Conservation (phyloP, 192 early-diverging fungal species). For the Umbelopsis sp. region DNA sequence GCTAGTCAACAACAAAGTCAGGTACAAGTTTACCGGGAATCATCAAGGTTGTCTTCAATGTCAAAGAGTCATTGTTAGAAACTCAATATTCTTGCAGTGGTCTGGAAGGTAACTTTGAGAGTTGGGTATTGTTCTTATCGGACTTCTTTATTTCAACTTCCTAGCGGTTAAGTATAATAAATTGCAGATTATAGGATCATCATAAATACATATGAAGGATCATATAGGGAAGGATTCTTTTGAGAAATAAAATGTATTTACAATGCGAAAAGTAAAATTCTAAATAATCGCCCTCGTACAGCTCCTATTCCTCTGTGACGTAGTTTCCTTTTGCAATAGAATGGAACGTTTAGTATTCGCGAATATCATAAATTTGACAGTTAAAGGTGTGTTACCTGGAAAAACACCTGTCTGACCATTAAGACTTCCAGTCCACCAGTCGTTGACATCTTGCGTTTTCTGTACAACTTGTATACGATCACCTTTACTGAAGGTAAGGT, state of each 20-base stretch:
- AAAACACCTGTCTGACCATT: constrained; percentile 37
- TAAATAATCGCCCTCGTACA: not conserved
- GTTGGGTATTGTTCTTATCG: too few species aligned
- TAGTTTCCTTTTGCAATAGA: not conserved
- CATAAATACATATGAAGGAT: too few species aligned
- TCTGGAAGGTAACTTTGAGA: too few species aligned
- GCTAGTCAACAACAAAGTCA: too few species aligned
- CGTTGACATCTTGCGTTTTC: constrained; percentile 39
- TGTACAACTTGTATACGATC: constrained; percentile 47
- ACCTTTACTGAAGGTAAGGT: constrained; percentile 44
- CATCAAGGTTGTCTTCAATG: too few species aligned
- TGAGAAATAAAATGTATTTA: not conserved
- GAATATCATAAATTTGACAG: not conserved
- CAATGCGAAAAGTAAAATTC: not conserved
- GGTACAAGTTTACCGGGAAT: too few species aligned
- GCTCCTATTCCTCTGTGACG: not conserved
- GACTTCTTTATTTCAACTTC: too few species aligned
- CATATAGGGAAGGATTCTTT: too few species aligned
- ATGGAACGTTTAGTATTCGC: not conserved
- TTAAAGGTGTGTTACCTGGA: constrained; percentile 23
- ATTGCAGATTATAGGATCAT: too few species aligned
- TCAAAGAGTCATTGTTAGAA: too few species aligned
- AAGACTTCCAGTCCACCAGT: constrained; percentile 50
- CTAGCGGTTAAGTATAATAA: too few species aligned
- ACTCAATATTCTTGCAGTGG: too few species aligned